Evolutionary conservation across 2,329 filamentous ascomycete genomes (phyloP), one percentile per base, ranked within the genome.

Genomic region (Tothia fuscella): DNA sequence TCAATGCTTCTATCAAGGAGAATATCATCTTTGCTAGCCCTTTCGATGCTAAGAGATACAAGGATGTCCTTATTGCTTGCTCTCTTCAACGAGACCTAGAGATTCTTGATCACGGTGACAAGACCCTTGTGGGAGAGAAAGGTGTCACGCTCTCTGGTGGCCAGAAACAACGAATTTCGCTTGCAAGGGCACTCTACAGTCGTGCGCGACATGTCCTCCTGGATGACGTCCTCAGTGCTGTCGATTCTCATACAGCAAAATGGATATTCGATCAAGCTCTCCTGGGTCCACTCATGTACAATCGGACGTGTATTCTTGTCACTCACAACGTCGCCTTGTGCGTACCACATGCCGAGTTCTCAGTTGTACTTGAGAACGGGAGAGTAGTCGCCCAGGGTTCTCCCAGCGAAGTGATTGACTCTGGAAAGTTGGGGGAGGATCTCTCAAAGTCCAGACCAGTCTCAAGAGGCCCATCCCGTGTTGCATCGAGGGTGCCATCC

Each of bases 241-340:
- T 98, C 25, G 91, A 98, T 59, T 93, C 91, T 3, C 91, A 98
- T 53, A 96, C 91, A 0, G 88, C 88, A 2, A 93, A 95, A 59
- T 95, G 93, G 80, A 96, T 98, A 50, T 96, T 96, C 63, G 82
- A 82, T 56, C 82, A 94, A 60, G 93, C 88, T 46, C 80, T 98
- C 48, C 80, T 80, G 51, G 91, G 91, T 2, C 83, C 85, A 5
- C 64, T 98, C 39, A 96, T 98, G 91, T 66, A 73, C 44, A 72
- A 79, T 54, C 78, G 91, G 31, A 96, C 91, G 21, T 96, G 91
- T 59, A 85, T 98, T 41, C 71, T 98, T 32, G 89, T 98, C 26
- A 95, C 91, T 0, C 91, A 98, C 66, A 98, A 96, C 54, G 76
- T 91, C 21, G 75, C 83, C n/a, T 73, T 98, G 14, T 91, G 86